Percentiles rank a stretch among this genome's conserved stretches.
These are phyloP conservation scores for Puccinia brachypodii DNA, from an alignment of 1,284 basidiomycete species.

Conservation along the genomic window DNA sequence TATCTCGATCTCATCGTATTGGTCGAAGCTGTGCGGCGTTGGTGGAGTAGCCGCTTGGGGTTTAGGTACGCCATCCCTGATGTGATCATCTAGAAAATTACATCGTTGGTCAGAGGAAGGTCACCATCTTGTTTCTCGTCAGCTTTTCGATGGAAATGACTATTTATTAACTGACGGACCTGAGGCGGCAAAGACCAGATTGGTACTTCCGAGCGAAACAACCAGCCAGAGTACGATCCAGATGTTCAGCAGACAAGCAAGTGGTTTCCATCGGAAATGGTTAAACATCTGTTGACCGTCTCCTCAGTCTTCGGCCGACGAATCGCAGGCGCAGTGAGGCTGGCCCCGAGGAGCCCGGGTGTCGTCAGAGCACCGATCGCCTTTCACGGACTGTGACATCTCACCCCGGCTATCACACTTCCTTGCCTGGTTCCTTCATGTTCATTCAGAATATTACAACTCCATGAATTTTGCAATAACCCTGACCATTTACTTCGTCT, in stretches of 20 bases:
- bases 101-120: background rate
- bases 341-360: background rate
- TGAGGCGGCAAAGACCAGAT: background rate
- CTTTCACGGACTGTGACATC: background rate
- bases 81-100: background rate
- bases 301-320: background rate
- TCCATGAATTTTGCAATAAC: too few species aligned
- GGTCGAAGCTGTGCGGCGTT: constrained; percentile 22
- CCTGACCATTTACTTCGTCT: too few species aligned
- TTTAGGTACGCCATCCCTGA: constrained; percentile 16
- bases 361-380: background rate
- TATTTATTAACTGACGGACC: background rate
- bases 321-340: background rate
- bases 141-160: too few species aligned
- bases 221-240: constrained; percentile 13
- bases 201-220: background rate
- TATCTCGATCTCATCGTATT: constrained; percentile 17
- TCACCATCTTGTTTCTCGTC: background rate
- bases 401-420: too few species aligned
- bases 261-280: background rate
- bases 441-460: too few species aligned
- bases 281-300: constrained; percentile 6
- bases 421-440: too few species aligned
- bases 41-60: constrained; percentile 43
- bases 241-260: background rate